Evolutionary conservation across 306 rosid species (phyloP), one percentile per base, ranked within the genome.

Genomic region (Sicyos baderoa): DNA sequence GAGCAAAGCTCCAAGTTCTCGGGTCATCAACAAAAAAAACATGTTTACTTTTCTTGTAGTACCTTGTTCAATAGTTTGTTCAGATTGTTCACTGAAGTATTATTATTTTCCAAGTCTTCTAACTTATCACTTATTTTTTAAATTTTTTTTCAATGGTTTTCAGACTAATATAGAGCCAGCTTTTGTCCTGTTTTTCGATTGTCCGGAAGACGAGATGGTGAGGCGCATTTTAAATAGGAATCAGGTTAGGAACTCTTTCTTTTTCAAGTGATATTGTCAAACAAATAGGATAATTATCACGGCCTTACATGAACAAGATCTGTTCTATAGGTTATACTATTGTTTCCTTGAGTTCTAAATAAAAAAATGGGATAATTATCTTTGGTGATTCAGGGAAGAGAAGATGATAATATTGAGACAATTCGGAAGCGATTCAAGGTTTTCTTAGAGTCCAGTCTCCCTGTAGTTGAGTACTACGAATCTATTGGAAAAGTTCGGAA

Each of bases 81-180:
- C 42, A n/a, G 32, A 65, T 45, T 42, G 27, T 14, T 50, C 23
- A 11, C 9, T 44, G 49, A 9, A 44, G 49, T 27, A 59, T 32
- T 59, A 59, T 59, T 9, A 3, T 6, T 59, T 61, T 59, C 63
- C 37, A 27, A 7, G 17, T 58, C 3, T 27, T 44, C 8, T 32
- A 6, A 9, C 22, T 55, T 44, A 47, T 22, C 32, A 13, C 17
- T 15, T 71, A 16, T 14, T 58, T 23, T n/a, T n/a, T n/a, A n/a
- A n/a, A n/a, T n/a, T n/a, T n/a, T n/a, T n/a, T n/a, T n/a, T n/a
- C n/a, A n/a, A 15, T 57, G 57, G 61, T 50, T 79, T 82, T 84
- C 88, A 93, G 98, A 85, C 97, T 51, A 82, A 85, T 79, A 86
- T 90, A 55, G 97, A 82, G 83, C 99, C 99, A 59, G 58, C 99